Evolutionary conservation across 257 asterid genomes (phyloP).

Genomic region (Solanum piurae): DNA sequence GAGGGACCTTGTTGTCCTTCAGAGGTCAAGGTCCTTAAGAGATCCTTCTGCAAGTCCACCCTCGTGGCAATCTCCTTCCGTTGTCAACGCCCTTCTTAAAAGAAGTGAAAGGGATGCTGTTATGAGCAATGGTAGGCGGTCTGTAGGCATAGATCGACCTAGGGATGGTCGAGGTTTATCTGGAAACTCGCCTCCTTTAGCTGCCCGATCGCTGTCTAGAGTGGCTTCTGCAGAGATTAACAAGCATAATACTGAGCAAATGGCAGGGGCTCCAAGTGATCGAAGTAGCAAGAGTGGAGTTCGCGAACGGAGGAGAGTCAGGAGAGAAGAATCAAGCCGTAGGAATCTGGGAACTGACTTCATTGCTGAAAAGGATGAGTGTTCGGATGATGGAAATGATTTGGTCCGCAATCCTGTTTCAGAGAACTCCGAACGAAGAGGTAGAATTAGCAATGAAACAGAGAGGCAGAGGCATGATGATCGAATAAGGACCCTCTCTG

Average conservation of each 20-base stretch:
- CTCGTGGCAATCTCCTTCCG: slow-evolving; percentile 45
- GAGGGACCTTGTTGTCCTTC: slow-evolving; percentile 81
- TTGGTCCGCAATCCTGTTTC: slow-evolving; percentile 17
- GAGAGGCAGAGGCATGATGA: slow-evolving; percentile 24
- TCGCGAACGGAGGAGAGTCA: slow-evolving; percentile 32
- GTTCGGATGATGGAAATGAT: slow-evolving; percentile 15
- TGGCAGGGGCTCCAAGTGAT: slow-evolving; percentile 17
- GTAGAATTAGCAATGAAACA: slow-evolving; percentile 17
- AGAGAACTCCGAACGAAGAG: slow-evolving; percentile 34
- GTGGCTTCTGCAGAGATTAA: slow-evolving; percentile 12
- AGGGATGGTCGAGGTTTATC: slow-evolving; percentile 23
- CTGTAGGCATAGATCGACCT: slow-evolving; percentile 37
- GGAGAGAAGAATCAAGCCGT: slow-evolving; percentile 33
- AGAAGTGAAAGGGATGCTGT: slow-evolving; percentile 29
- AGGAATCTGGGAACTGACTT: slow-evolving; percentile 24
- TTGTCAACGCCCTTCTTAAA: slow-evolving; percentile 24
- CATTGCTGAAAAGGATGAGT: slow-evolving; percentile 17
- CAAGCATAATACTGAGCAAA: slow-evolving; percentile 13
- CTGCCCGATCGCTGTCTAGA: slow-evolving; percentile 12
- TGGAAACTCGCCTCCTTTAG: slow-evolving; percentile 35
- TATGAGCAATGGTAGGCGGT: slow-evolving; percentile 38
- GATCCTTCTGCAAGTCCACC: slow-evolving; percentile 86
- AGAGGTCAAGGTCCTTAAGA: slow-evolving; percentile 69
- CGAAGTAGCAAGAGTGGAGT: slow-evolving; percentile 29
- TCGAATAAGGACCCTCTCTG: slow-evolving; percentile 41